These are phyloP conservation scores for Jacaranda mimosifolia DNA, from an alignment of 257 asterid genomes.

Conservation along the genomic window DNA sequence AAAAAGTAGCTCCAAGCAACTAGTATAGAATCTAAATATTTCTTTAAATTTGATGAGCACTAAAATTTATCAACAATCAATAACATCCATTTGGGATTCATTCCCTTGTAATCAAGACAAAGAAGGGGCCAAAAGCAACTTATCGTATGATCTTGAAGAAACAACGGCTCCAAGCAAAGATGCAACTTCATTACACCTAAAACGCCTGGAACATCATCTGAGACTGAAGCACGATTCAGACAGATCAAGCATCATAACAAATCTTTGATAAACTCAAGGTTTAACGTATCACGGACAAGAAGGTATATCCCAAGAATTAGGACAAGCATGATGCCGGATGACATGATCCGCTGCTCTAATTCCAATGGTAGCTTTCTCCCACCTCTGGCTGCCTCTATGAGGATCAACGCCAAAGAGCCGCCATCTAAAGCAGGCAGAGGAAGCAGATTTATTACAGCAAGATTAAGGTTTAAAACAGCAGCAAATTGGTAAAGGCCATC, in stretches of 20 bases:
- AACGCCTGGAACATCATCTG: neutral
- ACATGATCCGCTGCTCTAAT: conserved; percentile 89
- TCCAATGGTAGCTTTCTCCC: conserved; percentile 92
- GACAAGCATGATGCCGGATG: conserved; percentile 85
- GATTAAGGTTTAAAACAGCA: conserved; percentile 84
- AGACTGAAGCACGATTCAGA: conserved; percentile 16
- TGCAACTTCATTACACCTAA: conserved; percentile 15
- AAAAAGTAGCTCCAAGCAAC: neutral
- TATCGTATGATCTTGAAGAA: conserved; percentile 9
- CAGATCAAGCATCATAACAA: conserved; percentile 58
- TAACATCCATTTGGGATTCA: conserved; percentile 30
- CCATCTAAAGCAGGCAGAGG: conserved; percentile 98
- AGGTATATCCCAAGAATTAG: conserved; percentile 80
- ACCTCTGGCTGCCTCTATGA: conserved; percentile 91
- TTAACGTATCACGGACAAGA: conserved; percentile 89
- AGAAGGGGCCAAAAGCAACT: conserved; percentile 24
- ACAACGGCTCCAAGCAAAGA: conserved; percentile 27
- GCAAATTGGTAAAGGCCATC: conserved; percentile 98
- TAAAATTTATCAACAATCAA: conserved; percentile 26
- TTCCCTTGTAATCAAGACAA: conserved; percentile 29
- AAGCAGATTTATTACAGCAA: conserved; percentile 92
- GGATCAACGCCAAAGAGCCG: conserved; percentile 85
- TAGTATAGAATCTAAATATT: conserved; percentile 23
- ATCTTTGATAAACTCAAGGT: conserved; percentile 81
- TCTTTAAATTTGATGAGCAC: conserved; percentile 11